Conservation (phyloP, 192 early-diverging fungal genomes). For the Rhizophagus sp. region DNA sequence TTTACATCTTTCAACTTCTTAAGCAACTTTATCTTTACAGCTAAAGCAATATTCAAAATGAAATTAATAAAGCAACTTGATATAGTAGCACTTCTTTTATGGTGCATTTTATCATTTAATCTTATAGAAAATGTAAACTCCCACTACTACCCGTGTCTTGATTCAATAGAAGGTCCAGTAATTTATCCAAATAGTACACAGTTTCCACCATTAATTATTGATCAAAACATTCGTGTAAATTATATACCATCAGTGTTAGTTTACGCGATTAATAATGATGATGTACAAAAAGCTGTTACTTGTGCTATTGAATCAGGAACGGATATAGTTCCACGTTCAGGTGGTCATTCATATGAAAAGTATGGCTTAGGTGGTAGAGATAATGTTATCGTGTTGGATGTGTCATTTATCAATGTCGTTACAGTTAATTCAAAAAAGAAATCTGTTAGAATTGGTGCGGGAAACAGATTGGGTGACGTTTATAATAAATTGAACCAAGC, state of each 20-base stretch:
- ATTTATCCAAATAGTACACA: too few species aligned
- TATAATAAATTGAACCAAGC: slow-evolving; percentile 37
- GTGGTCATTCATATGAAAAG: slow-evolving; percentile 58
- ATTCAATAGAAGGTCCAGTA: too few species aligned
- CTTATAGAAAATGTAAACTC: too few species aligned
- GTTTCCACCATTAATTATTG: not conserved
- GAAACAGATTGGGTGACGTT: slow-evolving; percentile 46
- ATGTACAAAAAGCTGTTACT: slow-evolving; percentile 37
- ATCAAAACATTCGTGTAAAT: slow-evolving; percentile 27
- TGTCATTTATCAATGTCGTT: slow-evolving; percentile 35
- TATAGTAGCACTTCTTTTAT: too few species aligned
- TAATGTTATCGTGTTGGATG: slow-evolving; percentile 46
- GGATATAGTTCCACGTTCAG: slow-evolving; percentile 41
- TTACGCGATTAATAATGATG: slow-evolving; percentile 23
- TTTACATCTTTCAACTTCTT: too few species aligned
- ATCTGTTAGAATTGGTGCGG: slow-evolving; percentile 42
- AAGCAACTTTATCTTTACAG: too few species aligned
- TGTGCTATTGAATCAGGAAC: slow-evolving; percentile 34
- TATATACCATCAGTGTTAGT: slow-evolving; percentile 35
- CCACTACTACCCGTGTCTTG: too few species aligned
- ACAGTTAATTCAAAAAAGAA: slow-evolving; percentile 16
- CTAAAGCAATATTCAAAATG: too few species aligned
- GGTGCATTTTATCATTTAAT: too few species aligned
- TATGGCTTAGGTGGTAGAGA: slow-evolving; percentile 42
- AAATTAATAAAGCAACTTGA: too few species aligned